Evolutionary conservation across 129 eudicot genomes (phyloP), one percentile per base, ranked within the genome.

Genomic region (Escallonia rubra): DNA sequence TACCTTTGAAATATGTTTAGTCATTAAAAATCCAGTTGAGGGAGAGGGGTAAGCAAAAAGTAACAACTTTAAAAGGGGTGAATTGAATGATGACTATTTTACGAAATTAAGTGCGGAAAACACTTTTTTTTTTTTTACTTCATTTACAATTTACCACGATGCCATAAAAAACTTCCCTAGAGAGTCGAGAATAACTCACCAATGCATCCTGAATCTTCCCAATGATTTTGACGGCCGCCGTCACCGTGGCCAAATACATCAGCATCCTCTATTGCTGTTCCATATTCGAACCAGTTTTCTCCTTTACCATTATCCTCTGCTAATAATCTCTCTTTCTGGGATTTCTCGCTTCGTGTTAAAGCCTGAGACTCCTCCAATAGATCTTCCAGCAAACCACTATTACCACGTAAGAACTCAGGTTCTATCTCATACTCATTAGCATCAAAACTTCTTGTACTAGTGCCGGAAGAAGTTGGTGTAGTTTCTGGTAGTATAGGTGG

Each of bases 381-480:
- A 62, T 85, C 97, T 70, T 79, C 97, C 66, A 91, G 74, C 75
- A 91, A 81, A 13, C 97, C 97, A 43, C 96, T 85, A 8, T 68
- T 88, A 44, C 78, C 81, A 3, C 73, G 46, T 48, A 72, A 10
- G 40, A 76, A 11, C 10, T 78, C 81, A 2, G 72, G 67, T 0
- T 67, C 68, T 42, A 70, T 67, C 63, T 74, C 82, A 62, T 53
- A 40, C 14, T 74, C 67, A 63, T 82, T 80, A 3, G 53, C 85
- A 43, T 83, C 83, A 57, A 74, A 79, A 59, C 43, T 70, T 40
- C 75, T 78, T 38, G 48, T 74, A 3, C 74, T 69, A 40, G 72
- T 59, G 12, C 84, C 75, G n/a, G 84, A 80, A 48, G 89, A 81
- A 44, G 85, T 72, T 15, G 82, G 79, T 7, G 85, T 72, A 47